Base-by-base conservation (phyloP, 306 rosid species). In the Luffa acutangula region DNA sequence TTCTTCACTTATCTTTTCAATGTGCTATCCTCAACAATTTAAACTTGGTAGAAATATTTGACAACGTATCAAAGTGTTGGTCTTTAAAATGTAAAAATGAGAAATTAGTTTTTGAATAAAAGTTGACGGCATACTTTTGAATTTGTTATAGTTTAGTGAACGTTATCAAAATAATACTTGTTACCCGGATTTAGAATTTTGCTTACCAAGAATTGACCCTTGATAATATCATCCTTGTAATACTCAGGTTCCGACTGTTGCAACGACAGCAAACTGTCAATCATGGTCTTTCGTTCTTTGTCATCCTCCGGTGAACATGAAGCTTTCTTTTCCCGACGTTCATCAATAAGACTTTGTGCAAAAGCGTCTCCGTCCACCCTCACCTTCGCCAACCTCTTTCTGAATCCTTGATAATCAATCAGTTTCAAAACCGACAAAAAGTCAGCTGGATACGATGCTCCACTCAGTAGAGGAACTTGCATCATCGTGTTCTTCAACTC, bases 141-240 rank as follows among this genome's bases (percentile, higher is more conserved):
- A 46, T 9, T 46, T 46, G 51, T 46, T 46, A 46, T 12, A 13
- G 51, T 10, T 39, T 39, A 39, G 42, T 39, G 51, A 2, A 46
- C 2, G 9, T 9, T 2, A 46, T 46, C 2, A 9, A 46, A 46
- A 13, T 43, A 39, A 39, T 39, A 39, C 5, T 4, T 3, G 5
- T 39, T 39, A 39, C 1, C 7, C 1, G 25, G 18, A 56, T n/a
- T n/a, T n/a, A n/a, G 2, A 5, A 2, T n/a, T 59, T 67, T 3
- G 58, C 78, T 80, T 37, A 83, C 90, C 82, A 82, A 39, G 15
- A 86, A 45, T 14, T 80, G 77, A 0, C 82, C 87, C 69, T 86
- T 86, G 14, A 88, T 20, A 0, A 80, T 86, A 45, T 85, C 80
- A 1, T 80, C 57, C 0, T 82, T 76, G 34, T 82, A 88, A 52